Evolutionary conservation across 2,329 filamentous ascomycete species (phyloP).

Genomic region (Aspergillus eucalypticola): DNA sequence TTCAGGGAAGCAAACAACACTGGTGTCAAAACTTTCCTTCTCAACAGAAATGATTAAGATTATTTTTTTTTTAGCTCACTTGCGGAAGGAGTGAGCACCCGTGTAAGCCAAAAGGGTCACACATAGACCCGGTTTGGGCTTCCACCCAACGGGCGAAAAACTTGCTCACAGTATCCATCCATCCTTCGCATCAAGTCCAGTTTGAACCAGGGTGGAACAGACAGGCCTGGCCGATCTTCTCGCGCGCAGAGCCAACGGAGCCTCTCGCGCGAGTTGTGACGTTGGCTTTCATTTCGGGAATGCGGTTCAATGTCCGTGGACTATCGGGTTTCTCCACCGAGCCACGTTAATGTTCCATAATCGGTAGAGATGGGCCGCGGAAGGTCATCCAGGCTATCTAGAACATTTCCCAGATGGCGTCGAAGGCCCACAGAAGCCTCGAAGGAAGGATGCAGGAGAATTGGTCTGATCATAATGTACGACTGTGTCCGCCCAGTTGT

Average conservation of each 20-base stretch:
- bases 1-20: background rate
- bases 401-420: conserved; percentile 19
- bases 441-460: conserved; percentile 13
- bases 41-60: no score
- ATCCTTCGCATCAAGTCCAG: conserved; percentile 10
- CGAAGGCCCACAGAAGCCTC: conserved; percentile 23
- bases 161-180: background rate
- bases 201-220: conserved; percentile 12
- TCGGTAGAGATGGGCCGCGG: conserved; percentile 13
- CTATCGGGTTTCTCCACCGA: conserved; percentile 25
- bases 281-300: conserved; percentile 25
- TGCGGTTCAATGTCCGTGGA: conserved; percentile 23
- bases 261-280: conserved; percentile 13
- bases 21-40: background rate
- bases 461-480: conserved; percentile 15
- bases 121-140: conserved; percentile 17
- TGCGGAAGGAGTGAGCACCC: conserved; percentile 8
- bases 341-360: conserved; percentile 20
- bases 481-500: conserved; percentile 8
- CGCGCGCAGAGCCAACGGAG: conserved; percentile 16
- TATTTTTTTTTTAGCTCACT: background rate
- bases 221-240: conserved; percentile 16
- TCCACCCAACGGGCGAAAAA: conserved; percentile 11
- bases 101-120: conserved; percentile 17
- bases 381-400: conserved; percentile 9